Conservation (phyloP, 2,329 filamentous ascomycete genomes). For the Pestalotiopsis fici region DNA sequence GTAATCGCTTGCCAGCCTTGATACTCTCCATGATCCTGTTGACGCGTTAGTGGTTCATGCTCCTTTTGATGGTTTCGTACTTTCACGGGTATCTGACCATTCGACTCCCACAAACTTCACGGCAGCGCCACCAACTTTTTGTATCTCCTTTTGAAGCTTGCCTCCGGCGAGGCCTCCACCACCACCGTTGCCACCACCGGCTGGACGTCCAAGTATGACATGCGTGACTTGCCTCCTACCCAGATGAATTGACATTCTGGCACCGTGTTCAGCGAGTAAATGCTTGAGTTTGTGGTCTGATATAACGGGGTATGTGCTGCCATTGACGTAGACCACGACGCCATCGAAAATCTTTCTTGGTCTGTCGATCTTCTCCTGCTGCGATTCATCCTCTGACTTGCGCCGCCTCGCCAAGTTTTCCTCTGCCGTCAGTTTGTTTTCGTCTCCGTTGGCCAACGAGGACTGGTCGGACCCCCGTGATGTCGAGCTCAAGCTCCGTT, state of each 20-base stretch:
- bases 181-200: conserved; percentile 48
- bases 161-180: conserved; percentile 75
- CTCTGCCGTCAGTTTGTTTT: conserved; percentile 16
- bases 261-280: conserved; percentile 74
- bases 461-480: conserved; percentile 9
- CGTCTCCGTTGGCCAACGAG: conserved; percentile 4
- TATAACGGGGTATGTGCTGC: conserved; percentile 77
- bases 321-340: conserved; percentile 82
- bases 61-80: conserved; percentile 1
- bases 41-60: not conserved
- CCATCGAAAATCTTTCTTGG: conserved; percentile 63
- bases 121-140: conserved; percentile 63
- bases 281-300: conserved; percentile 87
- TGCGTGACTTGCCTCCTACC: conserved; percentile 79
- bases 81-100: conserved; percentile 56
- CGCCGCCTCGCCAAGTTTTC: conserved; percentile 25
- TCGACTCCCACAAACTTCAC: conserved; percentile 81
- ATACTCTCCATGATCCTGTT: conserved; percentile 82
- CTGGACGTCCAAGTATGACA: conserved; percentile 73
- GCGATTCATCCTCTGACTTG: conserved; percentile 32
- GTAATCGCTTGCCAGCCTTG: conserved; percentile 70
- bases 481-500: conserved; percentile 18
- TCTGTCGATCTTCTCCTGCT: conserved; percentile 47
- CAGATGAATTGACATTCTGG: conserved; percentile 67
- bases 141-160: conserved; percentile 83